A percentile compares a stretch with the other conserved stretches of the same genome.
Conservation (phyloP, 352 stramenopile genomes). For the Phytopythium cucurbitacearum region DNA sequence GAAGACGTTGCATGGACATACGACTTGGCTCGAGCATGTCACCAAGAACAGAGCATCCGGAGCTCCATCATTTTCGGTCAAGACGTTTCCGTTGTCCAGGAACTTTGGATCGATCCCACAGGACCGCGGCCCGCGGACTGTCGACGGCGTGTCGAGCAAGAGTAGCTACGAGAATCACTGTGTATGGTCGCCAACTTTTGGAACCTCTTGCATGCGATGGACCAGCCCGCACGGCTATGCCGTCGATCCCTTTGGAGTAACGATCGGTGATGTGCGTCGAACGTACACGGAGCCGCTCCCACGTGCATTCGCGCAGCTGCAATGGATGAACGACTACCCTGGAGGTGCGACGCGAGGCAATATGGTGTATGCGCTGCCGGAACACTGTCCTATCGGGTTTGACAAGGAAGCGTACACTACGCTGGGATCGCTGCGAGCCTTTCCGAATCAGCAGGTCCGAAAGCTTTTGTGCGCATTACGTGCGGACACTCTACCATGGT, state of each 20-base stretch:
- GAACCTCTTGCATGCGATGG: constrained; percentile 23
- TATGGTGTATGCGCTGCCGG: constrained; percentile 24
- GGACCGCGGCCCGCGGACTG: constrained; percentile 2
- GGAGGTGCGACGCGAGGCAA: constrained; percentile 34
- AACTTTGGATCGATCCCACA: neutral
- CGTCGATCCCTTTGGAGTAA: constrained; percentile 39
- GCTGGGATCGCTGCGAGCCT: constrained; percentile 36
- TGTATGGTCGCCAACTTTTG: constrained; percentile 32
- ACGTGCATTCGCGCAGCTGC: constrained; percentile 7
- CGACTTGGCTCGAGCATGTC: constrained; percentile 9
- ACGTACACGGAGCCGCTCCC: constrained; percentile 35
- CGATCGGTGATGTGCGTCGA: constrained; percentile 9
- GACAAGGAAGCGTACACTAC: constrained; percentile 22
- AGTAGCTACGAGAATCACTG: constrained; percentile 19
- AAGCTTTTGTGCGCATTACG: constrained; percentile 40
- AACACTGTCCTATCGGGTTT: constrained; percentile 7
- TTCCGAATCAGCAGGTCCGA: constrained; percentile 41
- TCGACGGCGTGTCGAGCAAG: constrained; percentile 15
- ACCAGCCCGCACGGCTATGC: constrained; percentile 7
- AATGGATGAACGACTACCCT: constrained; percentile 49
- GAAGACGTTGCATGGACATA: constrained; percentile 14
- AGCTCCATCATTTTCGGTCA: neutral
- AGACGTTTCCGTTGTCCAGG: neutral
- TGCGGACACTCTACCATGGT: constrained; percentile 40
- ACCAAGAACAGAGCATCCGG: neutral